Evolutionary conservation across 2,329 filamentous ascomycete species (phyloP).

Genomic region (Cryphonectria radicalis): DNA sequence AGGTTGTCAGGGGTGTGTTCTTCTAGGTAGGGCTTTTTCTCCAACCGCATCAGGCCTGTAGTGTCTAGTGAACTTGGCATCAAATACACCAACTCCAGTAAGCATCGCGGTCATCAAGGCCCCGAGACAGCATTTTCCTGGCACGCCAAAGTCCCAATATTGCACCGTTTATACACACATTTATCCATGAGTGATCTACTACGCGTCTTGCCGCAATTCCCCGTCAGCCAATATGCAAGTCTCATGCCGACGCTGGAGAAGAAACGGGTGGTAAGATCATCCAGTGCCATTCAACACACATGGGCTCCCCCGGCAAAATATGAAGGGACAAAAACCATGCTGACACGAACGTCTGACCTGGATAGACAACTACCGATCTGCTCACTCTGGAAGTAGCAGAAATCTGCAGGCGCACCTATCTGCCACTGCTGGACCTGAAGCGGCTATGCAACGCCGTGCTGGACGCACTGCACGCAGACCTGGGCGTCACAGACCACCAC

Average conservation of each 20-base stretch:
- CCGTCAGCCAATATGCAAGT: conserved; percentile 69
- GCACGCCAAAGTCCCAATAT: background rate
- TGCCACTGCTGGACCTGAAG: conserved; percentile 81
- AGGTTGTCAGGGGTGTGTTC: background rate
- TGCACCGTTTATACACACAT: background rate
- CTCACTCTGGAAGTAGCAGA: conserved; percentile 82
- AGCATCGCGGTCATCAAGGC: background rate
- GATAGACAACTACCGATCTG: conserved; percentile 73
- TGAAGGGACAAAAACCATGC: background rate
- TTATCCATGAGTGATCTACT: conserved; percentile 82
- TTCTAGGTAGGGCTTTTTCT: background rate
- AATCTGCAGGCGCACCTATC: conserved; percentile 81
- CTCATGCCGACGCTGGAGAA: conserved; percentile 81
- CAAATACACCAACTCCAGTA: conserved; percentile 2
- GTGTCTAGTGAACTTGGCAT: background rate
- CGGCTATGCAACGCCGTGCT: conserved; percentile 71
- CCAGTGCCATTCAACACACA: background rate
- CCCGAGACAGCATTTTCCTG: too few relatives aligned
- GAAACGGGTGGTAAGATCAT: conserved; percentile 57
- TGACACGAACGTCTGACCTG: background rate
- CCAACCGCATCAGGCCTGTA: background rate
- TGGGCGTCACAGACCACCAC: conserved; percentile 40
- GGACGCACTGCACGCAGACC: conserved; percentile 67
- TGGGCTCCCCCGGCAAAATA: background rate
- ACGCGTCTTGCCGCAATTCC: conserved; percentile 80